A percentile compares a stretch with the other conserved stretches of the same genome.
Conservation (phyloP, 2,329 filamentous ascomycete genomes). For the Epichloe uncinata region DNA sequence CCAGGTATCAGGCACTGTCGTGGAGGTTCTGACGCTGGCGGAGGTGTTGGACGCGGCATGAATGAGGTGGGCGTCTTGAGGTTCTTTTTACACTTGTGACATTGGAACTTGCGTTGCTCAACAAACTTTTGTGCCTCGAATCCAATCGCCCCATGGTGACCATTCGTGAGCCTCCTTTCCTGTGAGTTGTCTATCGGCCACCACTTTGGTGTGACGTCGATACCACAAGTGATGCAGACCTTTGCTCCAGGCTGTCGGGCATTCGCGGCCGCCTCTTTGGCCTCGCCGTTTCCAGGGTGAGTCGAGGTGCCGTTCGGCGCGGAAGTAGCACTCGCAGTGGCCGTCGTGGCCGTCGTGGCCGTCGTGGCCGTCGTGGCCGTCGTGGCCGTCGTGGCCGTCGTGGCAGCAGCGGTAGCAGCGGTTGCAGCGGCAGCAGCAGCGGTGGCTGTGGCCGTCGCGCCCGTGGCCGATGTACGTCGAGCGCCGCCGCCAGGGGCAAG, state of each 20-base stretch:
- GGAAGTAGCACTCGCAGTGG: not conserved
- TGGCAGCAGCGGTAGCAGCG: conserved; percentile 18
- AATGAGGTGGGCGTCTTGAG: conserved; percentile 30
- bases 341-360: too few species aligned
- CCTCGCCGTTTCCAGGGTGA: conserved; percentile 10
- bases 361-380: too few species aligned
- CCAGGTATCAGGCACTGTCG: conserved; percentile 9
- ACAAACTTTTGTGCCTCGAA: conserved; percentile 46
- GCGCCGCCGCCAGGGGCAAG: conserved; percentile 20
- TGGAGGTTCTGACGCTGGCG: conserved; percentile 10
- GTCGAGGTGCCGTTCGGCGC: conserved; percentile 8
- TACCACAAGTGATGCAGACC: conserved; percentile 49
- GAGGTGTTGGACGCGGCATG: conserved; percentile 10
- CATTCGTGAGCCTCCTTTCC: conserved; percentile 39
- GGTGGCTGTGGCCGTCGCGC: conserved; percentile 20
- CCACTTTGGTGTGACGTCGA: conserved; percentile 65
- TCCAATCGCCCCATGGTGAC: conserved; percentile 35
- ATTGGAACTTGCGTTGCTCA: conserved; percentile 52
- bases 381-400: too few species aligned
- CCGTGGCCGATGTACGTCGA: conserved; percentile 36
- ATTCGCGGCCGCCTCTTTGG: conserved; percentile 14
- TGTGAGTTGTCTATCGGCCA: conserved; percentile 44
- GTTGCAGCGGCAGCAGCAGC: conserved; percentile 8
- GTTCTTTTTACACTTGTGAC: conserved; percentile 57
- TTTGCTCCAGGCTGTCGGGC: conserved; percentile 32